Percentiles rank a stretch among this genome's conserved stretches.
Conservation (phyloP, 352 stramenopile species). For the Albugo laibachii region DNA sequence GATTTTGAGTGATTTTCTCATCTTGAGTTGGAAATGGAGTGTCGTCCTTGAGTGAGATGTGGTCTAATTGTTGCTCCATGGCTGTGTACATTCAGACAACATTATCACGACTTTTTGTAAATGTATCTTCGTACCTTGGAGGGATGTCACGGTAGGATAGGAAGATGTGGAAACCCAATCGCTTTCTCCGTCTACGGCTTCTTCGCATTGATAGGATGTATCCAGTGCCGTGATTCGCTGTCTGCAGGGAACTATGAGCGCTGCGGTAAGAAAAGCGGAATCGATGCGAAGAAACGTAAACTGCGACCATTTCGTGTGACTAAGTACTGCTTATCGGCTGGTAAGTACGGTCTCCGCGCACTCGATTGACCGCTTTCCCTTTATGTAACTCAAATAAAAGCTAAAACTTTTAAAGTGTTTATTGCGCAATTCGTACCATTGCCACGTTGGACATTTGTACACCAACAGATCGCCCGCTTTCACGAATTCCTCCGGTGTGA, state of each 20-base stretch:
- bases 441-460: conserved; percentile 93
- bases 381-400: conserved; percentile 6
- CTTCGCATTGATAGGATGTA: conserved; percentile 48
- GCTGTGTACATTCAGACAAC: conserved; percentile 6
- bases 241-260: conserved; percentile 61
- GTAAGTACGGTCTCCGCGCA: conserved; percentile 40
- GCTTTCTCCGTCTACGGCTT: conserved; percentile 57
- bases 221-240: conserved; percentile 59
- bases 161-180: conserved; percentile 83
- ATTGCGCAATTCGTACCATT: conserved; percentile 27
- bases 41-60: conserved; percentile 30
- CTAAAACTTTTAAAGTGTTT: conserved; percentile 7
- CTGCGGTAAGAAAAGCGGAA: not conserved
- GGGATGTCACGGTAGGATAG: conserved; percentile 15
- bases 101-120: not conserved
- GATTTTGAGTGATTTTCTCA: not conserved
- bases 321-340: conserved; percentile 76
- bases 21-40: not conserved
- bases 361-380: conserved; percentile 54
- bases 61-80: conserved; percentile 29
- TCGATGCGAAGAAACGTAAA: not conserved
- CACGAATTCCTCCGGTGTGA: conserved; percentile 96
- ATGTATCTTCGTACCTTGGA: conserved; percentile 1
- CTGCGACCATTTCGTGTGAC: conserved; percentile 45
- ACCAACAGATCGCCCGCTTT: conserved; percentile 88